A percentile compares a stretch with the other conserved stretches of the same genome.
Evolutionary conservation across 1,284 basidiomycete genomes (phyloP).

Genomic region (Ganoderma boninense): DNA sequence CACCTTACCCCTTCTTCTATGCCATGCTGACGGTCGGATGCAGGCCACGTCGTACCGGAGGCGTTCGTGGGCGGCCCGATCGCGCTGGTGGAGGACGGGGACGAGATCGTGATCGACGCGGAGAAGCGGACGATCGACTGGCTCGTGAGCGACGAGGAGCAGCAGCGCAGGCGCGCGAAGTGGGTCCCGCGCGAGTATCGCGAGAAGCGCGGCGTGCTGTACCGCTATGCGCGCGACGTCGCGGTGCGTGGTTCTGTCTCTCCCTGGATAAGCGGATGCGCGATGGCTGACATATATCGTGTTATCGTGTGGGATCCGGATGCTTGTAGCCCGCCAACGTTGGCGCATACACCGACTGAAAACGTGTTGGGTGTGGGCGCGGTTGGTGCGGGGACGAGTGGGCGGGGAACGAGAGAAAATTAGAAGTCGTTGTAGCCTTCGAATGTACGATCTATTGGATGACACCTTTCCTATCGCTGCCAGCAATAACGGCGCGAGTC

Average conservation of each 20-base stretch:
- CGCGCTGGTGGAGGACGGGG: conserved; percentile 93
- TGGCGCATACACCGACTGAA: conserved; percentile 84
- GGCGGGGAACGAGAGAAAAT: neutral
- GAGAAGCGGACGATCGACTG: conserved; percentile 83
- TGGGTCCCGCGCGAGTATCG: conserved; percentile 79
- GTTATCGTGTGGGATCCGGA: conserved; percentile 16
- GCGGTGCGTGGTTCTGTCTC: conserved; percentile 59
- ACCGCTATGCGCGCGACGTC: conserved; percentile 83
- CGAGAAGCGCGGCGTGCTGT: conserved; percentile 75
- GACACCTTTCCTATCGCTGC: neutral
- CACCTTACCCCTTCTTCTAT: too few relatives aligned
- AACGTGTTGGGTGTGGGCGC: conserved; percentile 23
- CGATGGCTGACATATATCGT: neutral
- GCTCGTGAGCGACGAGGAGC: conserved; percentile 84
- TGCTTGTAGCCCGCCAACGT: conserved; percentile 69
- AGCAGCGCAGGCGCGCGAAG: conserved; percentile 70
- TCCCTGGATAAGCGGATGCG: neutral
- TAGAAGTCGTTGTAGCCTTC: conserved; percentile 22
- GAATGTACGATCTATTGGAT: conserved; percentile 14
- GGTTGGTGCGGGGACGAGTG: neutral
- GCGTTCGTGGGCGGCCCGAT: conserved; percentile 95
- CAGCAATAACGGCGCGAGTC: neutral
- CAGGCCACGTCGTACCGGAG: conserved; percentile 93
- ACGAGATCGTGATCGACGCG: conserved; percentile 85
- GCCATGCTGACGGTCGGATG: too few relatives aligned